Base-by-base conservation (phyloP, 2,329 filamentous ascomycete genomes). In the Monilinia aucupariae region DNA sequence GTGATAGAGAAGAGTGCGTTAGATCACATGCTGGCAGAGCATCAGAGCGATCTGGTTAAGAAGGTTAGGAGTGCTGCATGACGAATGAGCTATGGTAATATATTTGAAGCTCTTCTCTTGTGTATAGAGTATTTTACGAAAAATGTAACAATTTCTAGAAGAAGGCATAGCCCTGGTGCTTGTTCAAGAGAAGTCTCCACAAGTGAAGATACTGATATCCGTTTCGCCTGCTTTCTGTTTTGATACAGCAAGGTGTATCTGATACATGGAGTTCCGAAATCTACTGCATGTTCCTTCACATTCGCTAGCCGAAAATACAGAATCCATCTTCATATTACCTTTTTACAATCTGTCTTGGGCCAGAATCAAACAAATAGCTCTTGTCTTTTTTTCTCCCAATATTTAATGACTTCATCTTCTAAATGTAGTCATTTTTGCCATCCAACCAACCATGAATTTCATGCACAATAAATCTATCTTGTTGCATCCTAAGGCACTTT, bases 1-100 rank as follows among this genome's bases (percentile, higher is more conserved):
- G 86, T 99, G 65, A 85, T 99, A 71, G 94, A 99, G 82, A 85
- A 89, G 75, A 78, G 79, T 49, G 93, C 93, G 43, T 80, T 99
- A 72, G 82, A 87, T 75, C 82, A 84, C 74, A 85, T 97, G 74
- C 82, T 97, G 71, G 77, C 80, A 73, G 77, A 81, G 68, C 92
- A 96, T 72, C 82, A 88, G 78, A 87, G 83, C 72, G 88, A 91
- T 74, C 72, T 89, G 64, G 60, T 68, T 41, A 61, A 64, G 10
- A 71, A 70, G 59, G 61, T 69, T 15, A 68, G 59, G 49, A 64
- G 55, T 49, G 66, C 64, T 61, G 65, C 65, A 64, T 73, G 69
- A 65, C 61, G 51, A 49, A 64, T 59, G 59, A 51, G 43, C 58
- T 45, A 58, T 47, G 41, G 8, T 47, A 34, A 58, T 58, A 47